Base-by-base conservation (phyloP, 257 asterid species). In the Datura wrightii region DNA sequence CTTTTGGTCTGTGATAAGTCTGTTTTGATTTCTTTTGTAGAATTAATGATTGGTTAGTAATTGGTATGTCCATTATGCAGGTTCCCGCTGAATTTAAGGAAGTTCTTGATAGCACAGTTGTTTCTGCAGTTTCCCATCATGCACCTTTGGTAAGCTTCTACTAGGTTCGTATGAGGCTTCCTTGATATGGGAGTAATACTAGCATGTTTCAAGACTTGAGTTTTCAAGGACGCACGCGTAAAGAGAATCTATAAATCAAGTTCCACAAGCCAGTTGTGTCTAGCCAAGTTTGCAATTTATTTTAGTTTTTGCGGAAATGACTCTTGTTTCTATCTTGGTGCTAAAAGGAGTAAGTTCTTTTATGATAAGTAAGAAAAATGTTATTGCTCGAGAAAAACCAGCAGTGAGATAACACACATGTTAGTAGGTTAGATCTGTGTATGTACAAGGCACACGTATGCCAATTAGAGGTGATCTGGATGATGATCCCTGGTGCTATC, bases 51-150 rank as follows among this genome's bases (percentile, higher is more conserved):
- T 50, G 62, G 54, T 54, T 46, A 13, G 44, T 83, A 66, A 85
- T 76, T 78, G 80, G 81, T 84, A 48, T 88, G 82, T 55, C 79
- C 56, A 79, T 55, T 67, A 66, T 83, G 87, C 90, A 97, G 99
- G 98, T 97, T 90, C 98, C 99, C 66, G 92, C 85, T 82, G 99
- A 95, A 85, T 91, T 97, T 88, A 95, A 93, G 92, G 95, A 91
- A 87, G 97, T 92, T 87, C 94, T 97, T 85, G 99, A 97, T 91
- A 91, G 93, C 90, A 92, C 98, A 18, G 94, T 95, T 89, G 95
- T 97, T 85, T 91, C 94, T 60, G 94, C 97, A 70, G 90, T 97
- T 86, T 91, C 97, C 84, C 93, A 92, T 89, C 84, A 85, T 82
- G 92, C 97, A 31, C 94, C 97, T 18, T 84, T 95, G 94, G 98